Evolutionary conservation across 805 yeast genomes (phyloP), one percentile per base, ranked within the genome.

Genomic region (Ogataea siamensis): DNA sequence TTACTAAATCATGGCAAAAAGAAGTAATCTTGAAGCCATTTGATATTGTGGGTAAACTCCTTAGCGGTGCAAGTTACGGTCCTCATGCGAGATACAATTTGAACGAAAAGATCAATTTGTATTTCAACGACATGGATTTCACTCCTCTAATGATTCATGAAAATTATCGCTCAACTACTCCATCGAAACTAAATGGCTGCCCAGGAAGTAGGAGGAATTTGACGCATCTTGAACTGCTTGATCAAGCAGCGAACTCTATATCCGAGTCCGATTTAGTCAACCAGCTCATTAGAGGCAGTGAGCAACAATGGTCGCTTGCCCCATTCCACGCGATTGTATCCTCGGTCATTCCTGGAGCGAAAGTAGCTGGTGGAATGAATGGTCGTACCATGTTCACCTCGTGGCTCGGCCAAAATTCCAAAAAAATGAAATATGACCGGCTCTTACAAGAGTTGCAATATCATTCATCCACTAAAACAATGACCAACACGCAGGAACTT

Each of bases 81-180:
- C 73, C 68, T 13, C 65, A 63, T 49, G 64, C 75, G 2, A 62
- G 65, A n/a, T 71, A 74, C 40, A 70, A 80, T 2, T 59, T 91
- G 46, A 83, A 81, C 60, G 95, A 87, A 46, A 85, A 87, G 57
- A 80, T 91, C 54, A 91, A 85, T 51, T 71, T 87, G 36, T 93
- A 88, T 57, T 93, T 93, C 68, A 88, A 87, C 61, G 99, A 93
- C 62, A 85, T 87, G 63, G 96, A 88, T 56, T 83, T 93, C 58
- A 80, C 95, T 1, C 98, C 99, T 5, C 70, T 91, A 45, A 91
- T 93, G 98, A 76, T 93, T 37, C 97, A 91, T 57, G 99, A 93
- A 59, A 93, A 93, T 63, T 93, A 93, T 58, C 61, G 87, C 33
- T 64, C 64, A 23, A 80, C 94, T 0, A 66, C 66, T 27, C 96